A percentile compares a stretch with the other conserved stretches of the same genome.
Evolutionary conservation across 2,329 filamentous ascomycete species (phyloP).

Genomic region (Plenodomus lindquistii): DNA sequence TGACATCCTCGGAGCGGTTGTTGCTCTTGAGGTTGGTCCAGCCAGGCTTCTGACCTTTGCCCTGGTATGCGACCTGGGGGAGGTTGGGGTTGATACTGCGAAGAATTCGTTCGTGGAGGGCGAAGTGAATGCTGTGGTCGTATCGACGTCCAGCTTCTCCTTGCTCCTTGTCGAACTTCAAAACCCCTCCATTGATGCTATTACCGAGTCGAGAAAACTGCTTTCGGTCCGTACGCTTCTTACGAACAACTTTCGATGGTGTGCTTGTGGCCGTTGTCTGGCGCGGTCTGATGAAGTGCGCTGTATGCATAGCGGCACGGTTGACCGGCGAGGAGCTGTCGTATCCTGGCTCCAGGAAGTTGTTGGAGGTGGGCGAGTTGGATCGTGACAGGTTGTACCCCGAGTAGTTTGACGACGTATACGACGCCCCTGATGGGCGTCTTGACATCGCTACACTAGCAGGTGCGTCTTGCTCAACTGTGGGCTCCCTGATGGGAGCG

Average conservation of each 20-base stretch:
- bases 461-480: background rate
- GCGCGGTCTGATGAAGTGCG: background rate
- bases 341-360: background rate
- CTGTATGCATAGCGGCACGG: background rate
- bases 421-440: slow-evolving; percentile 3
- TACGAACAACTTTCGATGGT: slow-evolving; percentile 1
- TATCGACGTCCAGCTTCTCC: slow-evolving; percentile 8
- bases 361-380: background rate
- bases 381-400: slow-evolving; percentile 1
- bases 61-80: slow-evolving; percentile 8
- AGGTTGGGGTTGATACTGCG: slow-evolving; percentile 13
- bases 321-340: background rate
- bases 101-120: slow-evolving; percentile 1
- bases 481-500: background rate
- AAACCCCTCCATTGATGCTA: background rate
- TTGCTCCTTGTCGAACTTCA: slow-evolving; percentile 6
- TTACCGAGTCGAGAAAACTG: slow-evolving; percentile 2
- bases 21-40: slow-evolving; percentile 24
- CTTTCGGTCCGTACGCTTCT: slow-evolving; percentile 8
- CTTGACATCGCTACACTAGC: slow-evolving; percentile 2
- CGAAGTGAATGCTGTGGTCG: slow-evolving; percentile 5
- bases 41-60: slow-evolving; percentile 7
- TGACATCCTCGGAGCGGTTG: slow-evolving; percentile 22
- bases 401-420: slow-evolving; percentile 2
- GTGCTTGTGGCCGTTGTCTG: background rate